Evolutionary conservation across 176 grass and related monocot species (phyloP), one percentile per base, ranked within the genome.

Genomic region (Guadua angustifolia): DNA sequence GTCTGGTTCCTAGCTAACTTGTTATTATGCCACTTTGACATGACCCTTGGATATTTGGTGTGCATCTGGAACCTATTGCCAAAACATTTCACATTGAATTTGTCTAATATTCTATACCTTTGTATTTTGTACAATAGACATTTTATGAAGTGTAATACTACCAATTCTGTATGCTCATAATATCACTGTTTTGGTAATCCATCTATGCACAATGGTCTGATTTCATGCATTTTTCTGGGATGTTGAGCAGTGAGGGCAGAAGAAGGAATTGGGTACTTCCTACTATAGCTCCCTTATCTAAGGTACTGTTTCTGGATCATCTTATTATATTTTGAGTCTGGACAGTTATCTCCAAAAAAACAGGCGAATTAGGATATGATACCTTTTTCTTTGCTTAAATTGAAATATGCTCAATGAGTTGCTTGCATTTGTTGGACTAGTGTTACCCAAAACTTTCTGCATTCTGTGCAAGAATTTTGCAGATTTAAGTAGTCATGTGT

Each of bases 251-350:
- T 82, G 95, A 98, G 88, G 95, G 90, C 35, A 84, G 91, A 35
- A 88, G 95, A 89, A 91, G 95, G 81, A 87, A 79, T 52, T 98
- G 95, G 95, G 66, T 82, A 64, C 87, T 95, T 89, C 92, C 95
- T 82, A 84, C 82, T 80, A 77, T 98, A 84, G 79, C 85, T 85
- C 57, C 69, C 32, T 84, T 81, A 5, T 73, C 73, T 25, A 85
- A 91, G 92, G 92, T 94, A 79, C 64, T 59, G 55, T 17, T 33
- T 72, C 69, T 83, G 8, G 14, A 69, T n/a, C n/a, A 49, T 35
- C 8, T 57, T 64, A 45, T 49, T 84, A 19, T 24, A 62, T 51
- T 61, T 64, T 49, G 19, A 76, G 15, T 82, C 11, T 68, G 36
- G 11, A 29, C 4, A 83, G 11, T 63, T 35, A 24, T 74, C 19